Evolutionary conservation across 495 filamentous ascomycete species (phyloP).

Genomic region (Aspergillus diversus): DNA sequence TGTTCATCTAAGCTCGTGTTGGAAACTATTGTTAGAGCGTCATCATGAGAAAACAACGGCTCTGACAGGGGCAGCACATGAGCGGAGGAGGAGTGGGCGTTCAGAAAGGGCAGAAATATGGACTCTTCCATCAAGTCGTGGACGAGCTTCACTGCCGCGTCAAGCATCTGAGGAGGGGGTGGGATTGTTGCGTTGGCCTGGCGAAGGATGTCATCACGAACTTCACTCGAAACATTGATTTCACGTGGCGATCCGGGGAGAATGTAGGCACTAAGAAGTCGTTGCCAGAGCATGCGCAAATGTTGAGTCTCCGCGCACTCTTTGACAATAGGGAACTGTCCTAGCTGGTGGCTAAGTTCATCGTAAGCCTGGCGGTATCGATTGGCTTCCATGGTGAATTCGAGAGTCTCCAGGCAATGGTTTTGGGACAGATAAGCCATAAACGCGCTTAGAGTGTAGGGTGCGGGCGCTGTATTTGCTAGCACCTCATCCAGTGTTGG

Average conservation of each 20-base stretch:
- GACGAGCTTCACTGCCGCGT: conserved; percentile 87
- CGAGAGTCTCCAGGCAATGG: conserved; percentile 94
- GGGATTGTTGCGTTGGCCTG: conserved; percentile 64
- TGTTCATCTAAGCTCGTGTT: conserved; percentile 37
- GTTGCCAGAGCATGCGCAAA: conserved; percentile 72
- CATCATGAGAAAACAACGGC: conserved; percentile 36
- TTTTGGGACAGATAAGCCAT: conserved; percentile 98
- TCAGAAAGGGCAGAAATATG: conserved; percentile 59
- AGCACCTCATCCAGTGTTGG: conserved; percentile 89
- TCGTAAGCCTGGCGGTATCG: conserved; percentile 82
- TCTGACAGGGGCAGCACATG: conserved; percentile 38
- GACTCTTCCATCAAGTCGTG: conserved; percentile 98
- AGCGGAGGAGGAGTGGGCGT: conserved; percentile 38
- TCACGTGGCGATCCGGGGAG: conserved; percentile 76
- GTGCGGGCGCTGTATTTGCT: conserved; percentile 80
- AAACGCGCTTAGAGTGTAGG: conserved; percentile 92
- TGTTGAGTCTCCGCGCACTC: conserved; percentile 66
- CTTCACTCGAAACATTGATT: conserved; percentile 87
- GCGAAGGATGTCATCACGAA: conserved; percentile 78
- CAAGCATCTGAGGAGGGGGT: conserved; percentile 76
- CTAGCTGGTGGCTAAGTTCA: conserved; percentile 52
- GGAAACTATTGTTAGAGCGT: conserved; percentile 39
- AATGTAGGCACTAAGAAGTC: conserved; percentile 58
- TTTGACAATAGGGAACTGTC: conserved; percentile 42
- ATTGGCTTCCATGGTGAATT: conserved; percentile 94